phyloP scores from a whole-genome alignment of 495 filamentous ascomycete genomes.

The Gamarada debralockiae region DNA sequence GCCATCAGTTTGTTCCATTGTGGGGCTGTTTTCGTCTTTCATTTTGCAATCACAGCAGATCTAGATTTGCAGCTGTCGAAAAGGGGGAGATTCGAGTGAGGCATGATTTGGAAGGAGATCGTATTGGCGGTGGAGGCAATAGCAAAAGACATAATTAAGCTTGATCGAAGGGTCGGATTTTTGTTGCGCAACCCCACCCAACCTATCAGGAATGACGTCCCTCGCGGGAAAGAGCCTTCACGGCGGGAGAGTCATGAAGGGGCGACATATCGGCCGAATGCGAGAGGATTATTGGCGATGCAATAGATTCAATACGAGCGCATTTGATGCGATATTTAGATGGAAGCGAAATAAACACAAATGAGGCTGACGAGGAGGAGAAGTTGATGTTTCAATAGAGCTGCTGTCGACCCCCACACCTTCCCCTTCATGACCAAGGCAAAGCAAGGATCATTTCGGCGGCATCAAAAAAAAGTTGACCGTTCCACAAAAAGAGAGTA shows the following conservation, averaged over 20 bases:
- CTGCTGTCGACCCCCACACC: background rate
- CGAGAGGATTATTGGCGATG: too few relatives aligned
- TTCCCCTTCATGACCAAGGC: too few relatives aligned
- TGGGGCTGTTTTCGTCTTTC: background rate
- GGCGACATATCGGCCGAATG: background rate
- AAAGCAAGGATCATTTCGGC: background rate
- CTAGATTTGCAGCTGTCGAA: conserved; percentile 10
- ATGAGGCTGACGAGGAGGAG: too few relatives aligned
- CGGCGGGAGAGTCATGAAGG: background rate
- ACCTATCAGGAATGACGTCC: conserved; percentile 9
- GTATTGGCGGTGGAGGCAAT: background rate
- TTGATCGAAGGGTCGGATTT: background rate
- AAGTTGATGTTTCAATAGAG: too few relatives aligned
- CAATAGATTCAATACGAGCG: background rate
- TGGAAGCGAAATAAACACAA: too few relatives aligned
- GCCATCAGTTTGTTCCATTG: conserved; percentile 1
- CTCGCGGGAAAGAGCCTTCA: background rate
- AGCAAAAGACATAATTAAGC: background rate
- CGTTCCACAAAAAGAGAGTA: background rate
- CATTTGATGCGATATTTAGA: background rate
- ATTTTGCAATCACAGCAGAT: background rate
- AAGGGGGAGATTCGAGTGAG: background rate
- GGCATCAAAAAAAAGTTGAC: too few relatives aligned
- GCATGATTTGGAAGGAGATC: background rate
- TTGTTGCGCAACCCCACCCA: background rate